Conservation (phyloP, 768 basidiomycete species). For the Lactarius tabidus region DNA sequence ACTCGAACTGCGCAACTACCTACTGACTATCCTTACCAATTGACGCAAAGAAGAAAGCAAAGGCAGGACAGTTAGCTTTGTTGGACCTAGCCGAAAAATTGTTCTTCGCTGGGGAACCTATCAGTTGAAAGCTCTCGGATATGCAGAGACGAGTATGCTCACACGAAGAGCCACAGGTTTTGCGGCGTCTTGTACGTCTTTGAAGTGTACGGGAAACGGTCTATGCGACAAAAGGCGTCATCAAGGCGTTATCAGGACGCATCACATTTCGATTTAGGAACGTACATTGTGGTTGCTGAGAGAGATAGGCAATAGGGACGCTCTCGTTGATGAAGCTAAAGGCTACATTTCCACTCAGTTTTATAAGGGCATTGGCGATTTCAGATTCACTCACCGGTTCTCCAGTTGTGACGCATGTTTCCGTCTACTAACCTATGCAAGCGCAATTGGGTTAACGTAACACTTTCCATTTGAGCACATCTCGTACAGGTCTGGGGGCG, state of each 20-base stretch:
- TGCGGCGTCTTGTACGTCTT: conserved; percentile 21
- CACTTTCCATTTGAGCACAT: not conserved
- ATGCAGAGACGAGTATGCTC: conserved; percentile 1
- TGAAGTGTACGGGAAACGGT: conserved; percentile 16
- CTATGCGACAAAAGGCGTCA: not conserved
- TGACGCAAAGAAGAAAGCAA: not conserved
- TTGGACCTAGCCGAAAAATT: not conserved
- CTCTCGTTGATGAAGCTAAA: conserved; percentile 2
- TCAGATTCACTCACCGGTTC: not conserved
- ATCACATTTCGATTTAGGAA: not conserved
- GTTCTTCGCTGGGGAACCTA: not conserved
- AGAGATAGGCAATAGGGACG: not conserved
- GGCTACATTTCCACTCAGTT: not conserved
- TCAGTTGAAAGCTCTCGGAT: not conserved
- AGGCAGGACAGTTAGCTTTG: not conserved
- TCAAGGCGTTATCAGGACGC: not conserved
- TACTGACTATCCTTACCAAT: not conserved
- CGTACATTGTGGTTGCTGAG: not conserved
- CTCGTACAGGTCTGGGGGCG: conserved; percentile 37
- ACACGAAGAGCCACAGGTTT: conserved; percentile 20
- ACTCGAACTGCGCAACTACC: not conserved
- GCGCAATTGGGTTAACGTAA: not conserved
- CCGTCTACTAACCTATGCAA: not conserved
- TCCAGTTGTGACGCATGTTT: conserved; percentile 7
- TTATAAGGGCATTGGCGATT: not conserved